Conservation (phyloP, 768 basidiomycete species). For the Brasilioporus rufonigricans region DNA sequence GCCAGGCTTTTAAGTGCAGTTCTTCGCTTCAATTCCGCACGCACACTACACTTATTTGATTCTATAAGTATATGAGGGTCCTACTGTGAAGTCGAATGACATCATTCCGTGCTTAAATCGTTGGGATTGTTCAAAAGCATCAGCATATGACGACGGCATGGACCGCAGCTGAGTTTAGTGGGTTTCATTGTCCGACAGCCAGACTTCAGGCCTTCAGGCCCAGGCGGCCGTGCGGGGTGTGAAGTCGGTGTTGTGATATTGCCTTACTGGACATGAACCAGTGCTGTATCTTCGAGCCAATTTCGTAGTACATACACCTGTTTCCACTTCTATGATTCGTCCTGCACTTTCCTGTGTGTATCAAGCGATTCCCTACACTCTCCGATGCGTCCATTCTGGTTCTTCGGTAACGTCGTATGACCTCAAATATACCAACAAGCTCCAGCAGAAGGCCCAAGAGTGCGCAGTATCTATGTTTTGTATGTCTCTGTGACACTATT, state of each 20-base stretch:
- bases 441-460: constrained; percentile 63
- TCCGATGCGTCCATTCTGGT: constrained; percentile 17
- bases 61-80: background rate
- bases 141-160: too few relatives aligned
- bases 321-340: too few relatives aligned
- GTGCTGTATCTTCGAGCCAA: too few relatives aligned
- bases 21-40: background rate
- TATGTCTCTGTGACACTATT: constrained; percentile 9
- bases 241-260: too few relatives aligned
- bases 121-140: too few relatives aligned
- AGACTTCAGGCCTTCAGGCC: too few relatives aligned
- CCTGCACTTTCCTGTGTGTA: background rate
- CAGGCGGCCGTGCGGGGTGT: too few relatives aligned
- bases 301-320: too few relatives aligned
- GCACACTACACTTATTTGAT: background rate
- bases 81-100: background rate
- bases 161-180: too few relatives aligned
- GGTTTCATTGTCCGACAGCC: too few relatives aligned
- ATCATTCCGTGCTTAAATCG: background rate
- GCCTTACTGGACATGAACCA: too few relatives aligned
- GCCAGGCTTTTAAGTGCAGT: too few relatives aligned
- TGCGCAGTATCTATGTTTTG: constrained; percentile 37
- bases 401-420: constrained; percentile 26
- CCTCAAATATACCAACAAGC: constrained; percentile 66
- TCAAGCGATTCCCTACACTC: background rate